Evolutionary conservation across 2,329 filamentous ascomycete genomes (phyloP).

Genomic region (Pseudogymnoascus sp.): DNA sequence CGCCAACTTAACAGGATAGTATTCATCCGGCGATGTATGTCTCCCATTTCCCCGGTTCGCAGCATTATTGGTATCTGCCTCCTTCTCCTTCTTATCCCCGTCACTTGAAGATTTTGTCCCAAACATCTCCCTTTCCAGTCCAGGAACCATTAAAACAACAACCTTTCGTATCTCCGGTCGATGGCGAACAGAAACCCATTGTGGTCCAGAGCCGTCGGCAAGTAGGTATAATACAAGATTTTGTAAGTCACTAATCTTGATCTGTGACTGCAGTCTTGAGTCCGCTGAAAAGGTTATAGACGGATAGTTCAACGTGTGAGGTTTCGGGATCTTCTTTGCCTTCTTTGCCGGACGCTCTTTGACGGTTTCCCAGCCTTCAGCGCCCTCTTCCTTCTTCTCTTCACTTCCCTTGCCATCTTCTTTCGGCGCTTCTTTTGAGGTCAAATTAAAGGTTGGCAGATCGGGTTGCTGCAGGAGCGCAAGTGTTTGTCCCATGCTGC

Average conservation of each 20-base stretch:
- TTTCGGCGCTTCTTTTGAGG: slow-evolving; percentile 16
- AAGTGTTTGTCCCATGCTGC: slow-evolving; percentile 18
- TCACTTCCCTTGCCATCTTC: slow-evolving; percentile 11
- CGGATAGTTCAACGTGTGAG: slow-evolving; percentile 49
- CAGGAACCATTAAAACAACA: slow-evolving; percentile 85
- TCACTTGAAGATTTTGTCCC: slow-evolving; percentile 35
- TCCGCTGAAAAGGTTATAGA: slow-evolving; percentile 46
- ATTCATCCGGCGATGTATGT: slow-evolving; percentile 47
- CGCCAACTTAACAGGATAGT: slow-evolving; percentile 46
- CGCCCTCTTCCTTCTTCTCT: slow-evolving; percentile 13
- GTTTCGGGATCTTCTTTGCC: slow-evolving; percentile 50
- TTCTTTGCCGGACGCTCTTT: slow-evolving; percentile 45
- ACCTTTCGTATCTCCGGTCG: slow-evolving; percentile 64
- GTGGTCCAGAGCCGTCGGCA: slow-evolving; percentile 54
- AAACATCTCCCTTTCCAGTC: slow-evolving; percentile 86
- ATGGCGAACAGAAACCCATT: slow-evolving; percentile 56
- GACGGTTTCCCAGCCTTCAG: slow-evolving; percentile 41
- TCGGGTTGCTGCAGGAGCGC: slow-evolving; percentile 22
- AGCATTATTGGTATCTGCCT: slow-evolving; percentile 7
- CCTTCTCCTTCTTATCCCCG: slow-evolving; percentile 8
- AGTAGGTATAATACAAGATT: slow-evolving; percentile 58
- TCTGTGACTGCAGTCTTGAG: slow-evolving; percentile 50
- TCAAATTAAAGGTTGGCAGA: slow-evolving; percentile 28
- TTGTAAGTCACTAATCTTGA: slow-evolving; percentile 54
- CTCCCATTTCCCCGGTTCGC: slow-evolving; percentile 14